Percentiles rank a stretch among this genome's conserved stretches.
These are phyloP conservation scores for Aspergillus flavus DNA, from an alignment of 2,329 filamentous ascomycete genomes.

Conservation along the genomic window DNA sequence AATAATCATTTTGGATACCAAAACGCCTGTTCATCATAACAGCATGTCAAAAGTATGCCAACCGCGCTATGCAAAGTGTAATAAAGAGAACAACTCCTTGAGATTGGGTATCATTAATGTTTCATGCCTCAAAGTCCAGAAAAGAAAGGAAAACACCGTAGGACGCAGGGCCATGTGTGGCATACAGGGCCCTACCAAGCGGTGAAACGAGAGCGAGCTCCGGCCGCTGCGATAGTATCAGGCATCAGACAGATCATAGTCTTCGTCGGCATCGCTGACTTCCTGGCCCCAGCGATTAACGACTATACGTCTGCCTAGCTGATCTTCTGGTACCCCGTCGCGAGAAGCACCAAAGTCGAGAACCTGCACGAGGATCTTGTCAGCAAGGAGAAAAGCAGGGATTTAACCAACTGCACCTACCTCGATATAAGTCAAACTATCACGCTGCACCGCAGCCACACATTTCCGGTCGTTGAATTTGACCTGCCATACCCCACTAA, in stretches of 20 bases:
- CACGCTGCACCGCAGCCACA: constrained; percentile 92
- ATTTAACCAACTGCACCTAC: constrained; percentile 56
- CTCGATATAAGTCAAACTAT: constrained; percentile 92
- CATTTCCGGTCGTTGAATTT: constrained; percentile 95
- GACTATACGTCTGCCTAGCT: constrained; percentile 75
- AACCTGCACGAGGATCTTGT: constrained; percentile 62
- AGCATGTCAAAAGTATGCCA: constrained; percentile 37
- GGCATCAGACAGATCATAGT: constrained; percentile 33
- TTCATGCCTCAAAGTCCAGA: constrained; percentile 20
- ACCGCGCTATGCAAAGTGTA: constrained; percentile 45
- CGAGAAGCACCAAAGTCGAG: constrained; percentile 94
- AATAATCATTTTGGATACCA: constrained; percentile 26
- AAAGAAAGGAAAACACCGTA: constrained; percentile 9
- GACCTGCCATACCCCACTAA: constrained; percentile 98
- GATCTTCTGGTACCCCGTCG: constrained; percentile 76
- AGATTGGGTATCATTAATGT: constrained; percentile 43
- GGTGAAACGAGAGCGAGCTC: not conserved
- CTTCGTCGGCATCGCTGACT: constrained; percentile 37
- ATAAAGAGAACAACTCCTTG: constrained; percentile 29
- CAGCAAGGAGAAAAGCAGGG: constrained; percentile 6
- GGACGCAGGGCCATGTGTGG: not conserved
- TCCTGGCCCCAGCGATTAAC: constrained; percentile 47
- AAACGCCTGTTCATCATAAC: constrained; percentile 40
- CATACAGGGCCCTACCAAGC: not conserved
- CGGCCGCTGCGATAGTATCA: constrained; percentile 10